phyloP scores from a whole-genome alignment of 2,329 filamentous ascomycete species.

The Claviceps quebecensis region DNA sequence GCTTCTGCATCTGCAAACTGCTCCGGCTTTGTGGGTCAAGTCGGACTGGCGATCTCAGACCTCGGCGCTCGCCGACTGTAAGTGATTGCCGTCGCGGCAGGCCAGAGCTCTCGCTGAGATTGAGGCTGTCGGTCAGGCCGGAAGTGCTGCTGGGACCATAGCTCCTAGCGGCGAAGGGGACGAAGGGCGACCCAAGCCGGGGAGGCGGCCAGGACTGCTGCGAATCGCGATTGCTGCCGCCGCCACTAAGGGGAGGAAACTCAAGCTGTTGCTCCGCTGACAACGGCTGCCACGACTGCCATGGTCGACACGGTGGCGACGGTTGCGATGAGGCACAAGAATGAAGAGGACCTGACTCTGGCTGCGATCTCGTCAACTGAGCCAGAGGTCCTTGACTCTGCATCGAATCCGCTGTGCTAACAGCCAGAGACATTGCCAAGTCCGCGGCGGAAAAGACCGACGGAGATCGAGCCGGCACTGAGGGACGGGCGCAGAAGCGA shows the following conservation, averaged over 20 bases:
- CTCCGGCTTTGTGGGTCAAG: constrained; percentile 32
- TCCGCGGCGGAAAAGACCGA: constrained; percentile 45
- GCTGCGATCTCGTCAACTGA: constrained; percentile 36
- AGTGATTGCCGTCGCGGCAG: constrained; percentile 31
- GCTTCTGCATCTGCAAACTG: constrained; percentile 43
- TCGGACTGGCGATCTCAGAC: constrained; percentile 39
- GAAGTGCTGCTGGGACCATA: constrained; percentile 48
- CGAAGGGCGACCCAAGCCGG: constrained; percentile 41
- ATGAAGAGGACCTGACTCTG: constrained; percentile 1
- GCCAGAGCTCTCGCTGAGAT: constrained; percentile 13
- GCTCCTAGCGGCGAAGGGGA: constrained; percentile 41
- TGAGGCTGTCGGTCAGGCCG: constrained; percentile 26
- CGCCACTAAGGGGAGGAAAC: neutral
- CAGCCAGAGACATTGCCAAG: constrained; percentile 47
- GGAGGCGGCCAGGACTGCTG: constrained; percentile 8
- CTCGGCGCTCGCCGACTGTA: constrained; percentile 34
- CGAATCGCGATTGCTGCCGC: constrained; percentile 11
- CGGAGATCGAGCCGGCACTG: constrained; percentile 29
- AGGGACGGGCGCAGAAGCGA: constrained; percentile 34
- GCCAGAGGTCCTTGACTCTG: constrained; percentile 47
- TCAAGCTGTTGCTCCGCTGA: constrained; percentile 1
- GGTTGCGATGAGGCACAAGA: neutral
- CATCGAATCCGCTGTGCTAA: constrained; percentile 53
- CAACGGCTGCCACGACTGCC: neutral
- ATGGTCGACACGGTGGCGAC: neutral